phyloP scores from a whole-genome alignment of 1,139 yeast species.

The Candida buenavistaensis region DNA sequence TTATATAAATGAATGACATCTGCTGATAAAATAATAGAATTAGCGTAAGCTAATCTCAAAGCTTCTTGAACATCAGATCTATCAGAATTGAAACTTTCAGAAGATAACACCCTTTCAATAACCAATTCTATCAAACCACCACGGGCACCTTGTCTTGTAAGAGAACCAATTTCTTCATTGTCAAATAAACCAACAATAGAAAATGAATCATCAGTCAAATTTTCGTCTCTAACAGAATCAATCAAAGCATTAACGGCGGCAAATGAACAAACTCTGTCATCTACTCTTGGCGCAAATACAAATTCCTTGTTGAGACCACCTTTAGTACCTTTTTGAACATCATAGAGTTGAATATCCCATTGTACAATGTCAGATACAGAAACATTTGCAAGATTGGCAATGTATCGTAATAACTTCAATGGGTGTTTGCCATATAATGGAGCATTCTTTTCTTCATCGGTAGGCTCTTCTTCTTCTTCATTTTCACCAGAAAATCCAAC shows the following conservation, averaged over 20 bases:
- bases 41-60: slow-evolving; percentile 30
- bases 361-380: slow-evolving; percentile 28
- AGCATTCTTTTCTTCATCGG: slow-evolving; percentile 33
- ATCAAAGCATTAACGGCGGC: slow-evolving; percentile 40
- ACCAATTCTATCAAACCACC: slow-evolving; percentile 39
- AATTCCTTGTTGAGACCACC: slow-evolving; percentile 45
- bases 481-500: slow-evolving; percentile 30
- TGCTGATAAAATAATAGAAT: slow-evolving; percentile 41
- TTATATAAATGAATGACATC: slow-evolving; percentile 49
- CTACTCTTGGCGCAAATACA: slow-evolving; percentile 44
- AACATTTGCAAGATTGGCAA: slow-evolving; percentile 30
- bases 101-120: slow-evolving; percentile 33
- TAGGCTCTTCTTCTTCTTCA: slow-evolving; percentile 21
- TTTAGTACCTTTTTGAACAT: slow-evolving; percentile 39
- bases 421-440: slow-evolving; percentile 42
- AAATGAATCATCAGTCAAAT: slow-evolving; percentile 30
- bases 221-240: slow-evolving; percentile 20
- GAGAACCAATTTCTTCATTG: slow-evolving; percentile 48
- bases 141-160: slow-evolving; percentile 42
- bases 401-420: slow-evolving; percentile 33
- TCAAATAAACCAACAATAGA: slow-evolving; percentile 41
- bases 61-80: slow-evolving; percentile 23
- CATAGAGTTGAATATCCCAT: slow-evolving; percentile 43
- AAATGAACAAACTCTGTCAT: slow-evolving; percentile 46
- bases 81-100: slow-evolving; percentile 19